These are phyloP conservation scores for Bjerkandera adusta DNA, from an alignment of 1,284 basidiomycete genomes.

Conservation along the genomic window DNA sequence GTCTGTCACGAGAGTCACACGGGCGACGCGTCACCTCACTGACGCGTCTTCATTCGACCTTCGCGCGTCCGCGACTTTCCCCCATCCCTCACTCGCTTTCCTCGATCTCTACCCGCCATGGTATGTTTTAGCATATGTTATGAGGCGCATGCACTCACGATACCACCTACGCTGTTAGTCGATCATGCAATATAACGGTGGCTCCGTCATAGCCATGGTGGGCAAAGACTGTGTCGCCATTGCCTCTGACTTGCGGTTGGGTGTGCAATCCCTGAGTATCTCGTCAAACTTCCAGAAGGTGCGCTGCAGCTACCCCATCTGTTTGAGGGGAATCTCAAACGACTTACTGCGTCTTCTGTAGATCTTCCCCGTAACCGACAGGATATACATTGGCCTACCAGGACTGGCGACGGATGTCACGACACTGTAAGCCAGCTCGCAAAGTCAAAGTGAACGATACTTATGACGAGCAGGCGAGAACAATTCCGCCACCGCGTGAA, in stretches of 20 bases:
- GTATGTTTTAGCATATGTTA: not conserved
- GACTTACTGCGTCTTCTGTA: constrained; percentile 29
- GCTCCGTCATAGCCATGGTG: constrained; percentile 98
- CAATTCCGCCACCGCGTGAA: constrained; percentile 93
- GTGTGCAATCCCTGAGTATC: constrained; percentile 87
- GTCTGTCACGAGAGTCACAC: constrained; percentile 2
- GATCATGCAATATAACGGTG: constrained; percentile 89
- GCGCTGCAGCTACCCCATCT: constrained; percentile 15
- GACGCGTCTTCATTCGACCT: constrained; percentile 16
- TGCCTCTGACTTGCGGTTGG: constrained; percentile 92
- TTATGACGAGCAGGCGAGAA: constrained; percentile 61
- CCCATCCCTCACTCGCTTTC: not conserved
- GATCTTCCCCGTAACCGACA: constrained; percentile 95
- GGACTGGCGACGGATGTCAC: constrained; percentile 93
- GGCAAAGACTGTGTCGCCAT: constrained; percentile 99
- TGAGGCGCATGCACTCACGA: not conserved
- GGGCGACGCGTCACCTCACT: constrained; percentile 17
- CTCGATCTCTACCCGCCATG: constrained; percentile 13
- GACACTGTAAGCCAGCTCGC: constrained; percentile 78
- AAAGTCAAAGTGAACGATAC: constrained; percentile 4
- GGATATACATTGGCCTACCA: constrained; percentile 89
- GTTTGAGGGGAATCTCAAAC: not conserved
- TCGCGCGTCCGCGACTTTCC: constrained; percentile 4
- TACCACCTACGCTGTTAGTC: constrained; percentile 63
- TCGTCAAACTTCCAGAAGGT: constrained; percentile 96